Evolutionary conservation across 2,329 filamentous ascomycete species (phyloP).

Genomic region (Aspergillus puulaauensis): DNA sequence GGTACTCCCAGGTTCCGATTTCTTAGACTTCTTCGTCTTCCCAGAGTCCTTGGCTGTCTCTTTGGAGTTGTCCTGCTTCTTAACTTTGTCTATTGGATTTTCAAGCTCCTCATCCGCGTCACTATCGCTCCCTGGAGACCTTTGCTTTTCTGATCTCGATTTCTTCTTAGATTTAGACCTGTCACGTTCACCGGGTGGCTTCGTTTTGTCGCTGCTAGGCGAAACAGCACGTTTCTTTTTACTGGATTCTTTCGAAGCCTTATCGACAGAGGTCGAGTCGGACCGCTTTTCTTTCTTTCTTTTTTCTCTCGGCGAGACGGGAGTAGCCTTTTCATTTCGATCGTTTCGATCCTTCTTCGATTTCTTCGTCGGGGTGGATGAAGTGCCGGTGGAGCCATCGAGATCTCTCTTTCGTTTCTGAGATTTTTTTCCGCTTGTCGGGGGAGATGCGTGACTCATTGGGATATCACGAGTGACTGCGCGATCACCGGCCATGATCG

Average conservation of each 20-base stretch:
- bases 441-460: slow-evolving; percentile 18
- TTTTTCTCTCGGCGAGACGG: slow-evolving; percentile 30
- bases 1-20: slow-evolving; percentile 6
- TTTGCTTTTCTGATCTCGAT: slow-evolving; percentile 40
- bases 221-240: slow-evolving; percentile 30
- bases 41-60: slow-evolving; percentile 13
- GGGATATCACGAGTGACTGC: slow-evolving; percentile 50
- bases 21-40: slow-evolving; percentile 1
- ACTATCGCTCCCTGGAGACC: slow-evolving; percentile 20
- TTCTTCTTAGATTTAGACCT: slow-evolving; percentile 24
- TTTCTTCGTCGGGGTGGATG: slow-evolving; percentile 39
- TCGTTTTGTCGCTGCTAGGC: slow-evolving; percentile 25
- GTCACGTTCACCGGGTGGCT: slow-evolving; percentile 24
- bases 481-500: slow-evolving; percentile 47
- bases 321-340: slow-evolving; percentile 17
- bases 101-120: slow-evolving; percentile 20
- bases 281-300: slow-evolving; percentile 26
- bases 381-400: slow-evolving; percentile 23
- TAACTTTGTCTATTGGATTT: slow-evolving; percentile 23
- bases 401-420: slow-evolving; percentile 37
- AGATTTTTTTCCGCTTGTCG: slow-evolving; percentile 23
- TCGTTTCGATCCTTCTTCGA: slow-evolving; percentile 29
- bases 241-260: slow-evolving; percentile 33
- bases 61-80: slow-evolving; percentile 8
- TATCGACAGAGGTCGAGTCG: slow-evolving; percentile 23